Percentiles rank a stretch among this genome's conserved stretches.
phyloP scores from a whole-genome alignment of 257 asterid species.

The Solanum etuberosum region DNA sequence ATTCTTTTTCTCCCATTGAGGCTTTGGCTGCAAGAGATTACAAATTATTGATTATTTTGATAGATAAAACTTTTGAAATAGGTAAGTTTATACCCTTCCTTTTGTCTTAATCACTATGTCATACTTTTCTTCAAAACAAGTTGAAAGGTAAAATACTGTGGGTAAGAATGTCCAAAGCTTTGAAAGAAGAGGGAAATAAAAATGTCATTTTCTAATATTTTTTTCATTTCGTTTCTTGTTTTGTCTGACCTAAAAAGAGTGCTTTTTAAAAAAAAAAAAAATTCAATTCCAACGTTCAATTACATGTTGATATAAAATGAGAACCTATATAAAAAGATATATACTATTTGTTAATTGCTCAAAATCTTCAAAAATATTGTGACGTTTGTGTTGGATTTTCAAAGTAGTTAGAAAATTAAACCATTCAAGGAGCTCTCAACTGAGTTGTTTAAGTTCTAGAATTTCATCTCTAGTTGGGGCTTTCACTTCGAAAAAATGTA shows the following conservation, averaged over 20 bases:
- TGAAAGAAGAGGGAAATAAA: not conserved
- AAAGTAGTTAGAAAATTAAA: not conserved
- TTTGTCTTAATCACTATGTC: too few species aligned
- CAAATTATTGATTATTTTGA: not conserved
- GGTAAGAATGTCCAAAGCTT: too few species aligned
- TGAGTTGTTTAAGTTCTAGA: not conserved
- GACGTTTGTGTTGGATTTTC: not conserved
- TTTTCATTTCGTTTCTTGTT: too few species aligned
- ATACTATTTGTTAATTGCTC: not conserved
- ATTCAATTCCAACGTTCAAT: not conserved
- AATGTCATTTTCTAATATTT: not conserved
- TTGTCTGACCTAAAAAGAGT: not conserved
- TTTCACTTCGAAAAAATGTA: not conserved
- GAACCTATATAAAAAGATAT: not conserved
- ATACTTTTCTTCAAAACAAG: too few species aligned
- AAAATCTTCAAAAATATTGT: too few species aligned
- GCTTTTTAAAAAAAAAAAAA: not conserved
- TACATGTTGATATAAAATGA: not conserved
- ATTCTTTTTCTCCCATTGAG: conserved; percentile 80
- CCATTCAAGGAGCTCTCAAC: not conserved
- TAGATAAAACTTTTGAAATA: too few species aligned
- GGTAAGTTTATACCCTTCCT: too few species aligned
- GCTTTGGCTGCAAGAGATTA: conserved; percentile 43
- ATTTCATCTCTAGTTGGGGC: not conserved
- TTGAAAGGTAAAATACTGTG: too few species aligned